Evolutionary conservation across 345 rosid species (phyloP).

Genomic region (Syzygium oleosum): DNA sequence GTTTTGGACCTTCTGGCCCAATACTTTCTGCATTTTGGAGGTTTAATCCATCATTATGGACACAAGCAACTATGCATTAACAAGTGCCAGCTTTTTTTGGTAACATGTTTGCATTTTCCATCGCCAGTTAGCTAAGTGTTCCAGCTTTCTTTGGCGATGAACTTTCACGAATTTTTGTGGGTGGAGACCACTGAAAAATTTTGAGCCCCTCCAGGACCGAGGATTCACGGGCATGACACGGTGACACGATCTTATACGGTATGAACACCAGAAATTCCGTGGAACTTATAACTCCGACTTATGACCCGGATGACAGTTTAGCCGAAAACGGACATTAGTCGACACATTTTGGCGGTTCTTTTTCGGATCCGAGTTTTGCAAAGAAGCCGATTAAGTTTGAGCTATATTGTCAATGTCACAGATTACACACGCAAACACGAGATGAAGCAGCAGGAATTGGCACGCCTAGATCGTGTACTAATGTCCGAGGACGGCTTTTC

Average conservation of each 20-base stretch:
- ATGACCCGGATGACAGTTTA: not conserved
- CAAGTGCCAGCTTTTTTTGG: not conserved
- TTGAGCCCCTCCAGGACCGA: not conserved
- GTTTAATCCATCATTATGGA: not conserved
- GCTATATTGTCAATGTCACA: not conserved
- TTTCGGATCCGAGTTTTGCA: not conserved
- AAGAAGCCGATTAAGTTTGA: not conserved
- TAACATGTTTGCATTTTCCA: not conserved
- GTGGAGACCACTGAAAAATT: not conserved
- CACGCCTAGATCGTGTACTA: not conserved
- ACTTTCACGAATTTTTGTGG: not conserved
- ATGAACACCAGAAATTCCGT: not conserved
- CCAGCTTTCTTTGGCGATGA: not conserved
- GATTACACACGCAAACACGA: not conserved
- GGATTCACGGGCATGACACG: not conserved
- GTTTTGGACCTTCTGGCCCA: not conserved
- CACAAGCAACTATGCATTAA: not conserved
- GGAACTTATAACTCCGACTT: not conserved
- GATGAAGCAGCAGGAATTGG: not conserved
- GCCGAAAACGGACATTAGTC: not conserved
- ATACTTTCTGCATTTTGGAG: not conserved
- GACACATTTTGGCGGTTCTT: not conserved
- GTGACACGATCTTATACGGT: not conserved
- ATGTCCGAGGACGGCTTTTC: not conserved
- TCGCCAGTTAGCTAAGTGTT: not conserved